A percentile compares a stretch with the other conserved stretches of the same genome.
Conservation (phyloP, 2,329 filamentous ascomycete species). For the Monosporascus sp. region DNA sequence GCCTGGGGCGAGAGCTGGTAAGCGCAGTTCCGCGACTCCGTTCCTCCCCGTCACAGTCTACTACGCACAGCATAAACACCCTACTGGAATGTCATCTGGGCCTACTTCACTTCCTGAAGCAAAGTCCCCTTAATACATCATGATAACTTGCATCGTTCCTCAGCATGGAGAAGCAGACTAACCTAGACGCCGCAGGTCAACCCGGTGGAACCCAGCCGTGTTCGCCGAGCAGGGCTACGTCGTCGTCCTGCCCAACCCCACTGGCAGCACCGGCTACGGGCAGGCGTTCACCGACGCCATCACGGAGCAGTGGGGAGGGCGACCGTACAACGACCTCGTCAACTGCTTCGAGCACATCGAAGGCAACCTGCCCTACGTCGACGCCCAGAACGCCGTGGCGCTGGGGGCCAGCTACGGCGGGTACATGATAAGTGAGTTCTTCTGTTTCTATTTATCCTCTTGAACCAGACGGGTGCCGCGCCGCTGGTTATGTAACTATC, state of each 20-base stretch:
- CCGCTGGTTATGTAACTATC: no score
- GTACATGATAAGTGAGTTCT: constrained; percentile 62
- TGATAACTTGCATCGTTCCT: no score
- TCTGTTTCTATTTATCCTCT: constrained; percentile 14
- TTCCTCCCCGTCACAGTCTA: not conserved
- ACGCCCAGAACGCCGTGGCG: constrained; percentile 64
- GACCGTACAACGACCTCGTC: constrained; percentile 77
- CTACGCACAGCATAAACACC: no score
- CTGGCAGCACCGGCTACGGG: constrained; percentile 77
- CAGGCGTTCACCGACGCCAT: constrained; percentile 74
- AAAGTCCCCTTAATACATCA: no score
- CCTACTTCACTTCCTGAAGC: no score
- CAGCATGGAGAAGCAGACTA: not conserved
- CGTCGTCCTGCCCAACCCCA: constrained; percentile 76
- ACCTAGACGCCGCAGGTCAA: constrained; percentile 25
- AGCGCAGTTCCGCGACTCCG: constrained; percentile 2
- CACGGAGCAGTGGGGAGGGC: constrained; percentile 73
- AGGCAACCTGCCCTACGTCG: constrained; percentile 60
- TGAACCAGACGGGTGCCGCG: constrained; percentile 9
- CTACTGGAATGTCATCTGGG: no score
- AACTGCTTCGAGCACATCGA: constrained; percentile 71
- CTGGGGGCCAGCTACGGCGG: constrained; percentile 71
- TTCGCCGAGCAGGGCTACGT: constrained; percentile 87
- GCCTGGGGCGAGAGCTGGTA: constrained; percentile 66
- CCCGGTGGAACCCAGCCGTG: constrained; percentile 78